Percentiles rank a stretch among this genome's conserved stretches.
Conservation (phyloP, 108 stramenopile species). For the Nitzschia sp. region DNA sequence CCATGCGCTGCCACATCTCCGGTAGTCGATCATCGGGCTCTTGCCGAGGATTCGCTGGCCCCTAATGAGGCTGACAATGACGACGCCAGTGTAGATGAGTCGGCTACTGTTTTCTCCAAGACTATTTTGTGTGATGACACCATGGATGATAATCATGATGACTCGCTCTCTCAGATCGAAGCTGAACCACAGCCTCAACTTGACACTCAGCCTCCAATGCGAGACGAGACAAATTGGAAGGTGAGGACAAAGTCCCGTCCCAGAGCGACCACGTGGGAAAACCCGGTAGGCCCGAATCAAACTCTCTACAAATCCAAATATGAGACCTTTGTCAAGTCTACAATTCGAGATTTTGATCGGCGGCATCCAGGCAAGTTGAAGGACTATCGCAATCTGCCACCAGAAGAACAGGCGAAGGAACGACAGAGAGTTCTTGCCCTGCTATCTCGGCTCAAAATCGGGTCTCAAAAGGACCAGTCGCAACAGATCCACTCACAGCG, state of each 20-base stretch:
- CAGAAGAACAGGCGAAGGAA: constrained; percentile 23
- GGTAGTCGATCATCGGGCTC: neutral
- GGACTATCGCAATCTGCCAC: constrained; percentile 25
- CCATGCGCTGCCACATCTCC: too few relatives aligned
- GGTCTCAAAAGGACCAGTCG: neutral
- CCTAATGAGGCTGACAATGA: neutral
- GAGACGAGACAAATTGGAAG: too few relatives aligned
- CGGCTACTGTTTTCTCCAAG: neutral
- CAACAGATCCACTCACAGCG: neutral
- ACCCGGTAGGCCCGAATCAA: constrained; percentile 8
- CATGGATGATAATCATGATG: neutral
- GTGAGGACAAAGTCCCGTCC: too few relatives aligned
- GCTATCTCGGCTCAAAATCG: constrained; percentile 24
- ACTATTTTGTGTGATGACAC: neutral
- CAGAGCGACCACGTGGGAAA: too few relatives aligned
- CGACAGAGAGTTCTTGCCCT: constrained; percentile 26
- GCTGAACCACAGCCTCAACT: too few relatives aligned
- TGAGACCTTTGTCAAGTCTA: constrained; percentile 17
- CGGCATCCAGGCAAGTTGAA: constrained; percentile 23
- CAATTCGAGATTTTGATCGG: constrained; percentile 25
- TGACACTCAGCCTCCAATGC: too few relatives aligned
- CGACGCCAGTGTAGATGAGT: neutral
- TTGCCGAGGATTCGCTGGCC: neutral
- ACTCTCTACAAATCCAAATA: constrained; percentile 18
- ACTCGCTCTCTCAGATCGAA: neutral